A percentile compares a stretch with the other conserved stretches of the same genome.
Evolutionary conservation across 1,284 basidiomycete genomes (phyloP).

Genomic region (Cutaneotrichosporon sp.): DNA sequence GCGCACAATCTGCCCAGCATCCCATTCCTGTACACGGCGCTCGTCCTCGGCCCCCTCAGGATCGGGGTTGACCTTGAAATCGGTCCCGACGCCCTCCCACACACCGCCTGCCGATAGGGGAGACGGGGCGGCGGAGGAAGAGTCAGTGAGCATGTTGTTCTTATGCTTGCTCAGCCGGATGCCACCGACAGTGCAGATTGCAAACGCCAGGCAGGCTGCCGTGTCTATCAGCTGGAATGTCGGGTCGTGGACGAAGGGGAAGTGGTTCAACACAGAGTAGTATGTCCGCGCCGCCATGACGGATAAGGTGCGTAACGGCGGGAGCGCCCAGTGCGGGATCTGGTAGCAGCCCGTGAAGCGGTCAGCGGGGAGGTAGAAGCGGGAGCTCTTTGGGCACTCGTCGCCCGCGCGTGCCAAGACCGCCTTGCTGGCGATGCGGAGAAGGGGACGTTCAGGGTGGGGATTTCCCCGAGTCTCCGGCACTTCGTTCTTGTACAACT

Average conservation of each 20-base stretch:
- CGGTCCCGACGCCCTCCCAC: constrained; percentile 14
- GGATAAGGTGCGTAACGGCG: constrained; percentile 45
- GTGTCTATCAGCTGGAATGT: constrained; percentile 49
- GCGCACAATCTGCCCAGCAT: constrained; percentile 37
- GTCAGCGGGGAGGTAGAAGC: constrained; percentile 42
- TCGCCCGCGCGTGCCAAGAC: constrained; percentile 11
- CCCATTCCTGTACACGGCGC: constrained; percentile 32
- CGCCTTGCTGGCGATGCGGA: constrained; percentile 30
- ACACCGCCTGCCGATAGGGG: constrained; percentile 3
- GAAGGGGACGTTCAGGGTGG: constrained; percentile 44
- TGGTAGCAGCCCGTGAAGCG: constrained; percentile 49
- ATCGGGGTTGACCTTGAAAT: constrained; percentile 12
- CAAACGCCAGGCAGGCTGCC: constrained; percentile 49
- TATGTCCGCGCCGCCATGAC: constrained; percentile 48
- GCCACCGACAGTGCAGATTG: constrained; percentile 51
- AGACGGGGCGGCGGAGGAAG: background rate
- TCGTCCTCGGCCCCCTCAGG: constrained; percentile 16
- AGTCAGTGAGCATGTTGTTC: background rate
- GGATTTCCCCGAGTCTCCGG: constrained; percentile 40
- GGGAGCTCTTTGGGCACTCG: constrained; percentile 11
- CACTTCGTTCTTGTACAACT: constrained; percentile 38
- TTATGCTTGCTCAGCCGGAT: constrained; percentile 19
- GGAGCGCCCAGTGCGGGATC: constrained; percentile 50
- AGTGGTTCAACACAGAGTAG: constrained; percentile 48
- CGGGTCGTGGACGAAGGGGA: constrained; percentile 49